Conservation (phyloP, 2,329 filamentous ascomycete species). For the Neofusicoccum sp. region DNA sequence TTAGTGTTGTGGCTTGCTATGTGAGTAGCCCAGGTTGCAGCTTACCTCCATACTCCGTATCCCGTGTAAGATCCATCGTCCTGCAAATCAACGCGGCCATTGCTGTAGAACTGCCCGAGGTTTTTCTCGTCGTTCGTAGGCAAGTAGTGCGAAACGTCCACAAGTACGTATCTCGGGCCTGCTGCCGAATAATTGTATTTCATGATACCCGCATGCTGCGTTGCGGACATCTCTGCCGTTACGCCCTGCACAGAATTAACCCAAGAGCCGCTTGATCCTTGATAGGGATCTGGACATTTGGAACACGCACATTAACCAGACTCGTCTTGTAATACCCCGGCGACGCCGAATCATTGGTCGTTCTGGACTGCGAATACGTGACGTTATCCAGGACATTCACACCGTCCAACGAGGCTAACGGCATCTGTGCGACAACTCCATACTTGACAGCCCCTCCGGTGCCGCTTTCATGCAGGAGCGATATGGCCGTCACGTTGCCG, state of each 20-base stretch:
- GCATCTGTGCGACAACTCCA: slow-evolving; percentile 59
- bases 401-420: slow-evolving; percentile 42
- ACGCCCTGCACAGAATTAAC: slow-evolving; percentile 42
- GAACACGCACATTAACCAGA: slow-evolving; percentile 43
- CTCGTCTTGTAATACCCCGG: slow-evolving; percentile 62
- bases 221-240: slow-evolving; percentile 57
- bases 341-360: slow-evolving; percentile 43
- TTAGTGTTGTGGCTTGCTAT: not conserved
- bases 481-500: slow-evolving; percentile 35
- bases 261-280: not conserved
- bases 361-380: slow-evolving; percentile 39
- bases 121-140: slow-evolving; percentile 18
- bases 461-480: slow-evolving; percentile 37
- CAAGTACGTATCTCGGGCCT: slow-evolving; percentile 38
- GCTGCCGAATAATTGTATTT: slow-evolving; percentile 57
- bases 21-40: not conserved
- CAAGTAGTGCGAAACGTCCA: slow-evolving; percentile 45
- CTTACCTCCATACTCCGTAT: slow-evolving; percentile 24
- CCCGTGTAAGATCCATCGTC: slow-evolving; percentile 28
- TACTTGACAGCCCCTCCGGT: slow-evolving; percentile 71
- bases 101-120: slow-evolving; percentile 25
- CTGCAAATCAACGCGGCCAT: slow-evolving; percentile 24
- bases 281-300: not conserved
- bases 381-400: slow-evolving; percentile 41
- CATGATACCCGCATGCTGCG: slow-evolving; percentile 58